Evolutionary conservation across 2,329 filamentous ascomycete genomes (phyloP), one percentile per base, ranked within the genome.

Genomic region (Pseudogymnoascus sp.): DNA sequence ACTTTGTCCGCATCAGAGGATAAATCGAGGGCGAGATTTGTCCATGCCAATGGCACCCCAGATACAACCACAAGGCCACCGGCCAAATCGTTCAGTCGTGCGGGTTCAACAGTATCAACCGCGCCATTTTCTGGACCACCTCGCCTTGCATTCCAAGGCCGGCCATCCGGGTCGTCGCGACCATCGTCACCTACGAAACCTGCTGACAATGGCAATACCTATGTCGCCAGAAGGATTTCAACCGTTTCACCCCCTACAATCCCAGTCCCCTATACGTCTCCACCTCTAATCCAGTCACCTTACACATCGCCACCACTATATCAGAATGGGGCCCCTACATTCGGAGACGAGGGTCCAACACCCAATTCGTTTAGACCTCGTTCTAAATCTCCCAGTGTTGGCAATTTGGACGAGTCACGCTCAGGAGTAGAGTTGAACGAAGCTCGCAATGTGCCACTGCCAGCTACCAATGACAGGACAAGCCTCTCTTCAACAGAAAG

Each of bases 21-120:
- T 30, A 71, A 68, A 35, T 64, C 71, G n/a, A 68, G 78, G 6
- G 78, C 78, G 73, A 90, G 89, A 70, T 91, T 92, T 76, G 85
- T 91, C 72, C 88, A 91, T 71, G 89, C 87, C 63, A 88, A 90
- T 72, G 85, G 86, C 30, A 76, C 76, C 12, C 81, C 82, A 2
- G 80, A 85, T 61, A 62, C 79, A 22, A 22, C 22, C 6, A 77
- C 75, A 60, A 67, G 75, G 0, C 68, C 71, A 36, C 65, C 69
- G 71, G 68, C 64, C 69, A 68, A 63, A 38, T 65, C 68, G 69
- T 70, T 73, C 53, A 6, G 8, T 11, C 53, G 53, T 7, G 53
- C 53, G 3, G 53, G 53, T 3, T 83, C 82, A 1, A 72, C 72
- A 6, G 71, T 78, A 47, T 82, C 79, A 7, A 75, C 72, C 50